Evolutionary conservation across 2,329 filamentous ascomycete species (phyloP).

Genomic region (Claviceps digitariae): DNA sequence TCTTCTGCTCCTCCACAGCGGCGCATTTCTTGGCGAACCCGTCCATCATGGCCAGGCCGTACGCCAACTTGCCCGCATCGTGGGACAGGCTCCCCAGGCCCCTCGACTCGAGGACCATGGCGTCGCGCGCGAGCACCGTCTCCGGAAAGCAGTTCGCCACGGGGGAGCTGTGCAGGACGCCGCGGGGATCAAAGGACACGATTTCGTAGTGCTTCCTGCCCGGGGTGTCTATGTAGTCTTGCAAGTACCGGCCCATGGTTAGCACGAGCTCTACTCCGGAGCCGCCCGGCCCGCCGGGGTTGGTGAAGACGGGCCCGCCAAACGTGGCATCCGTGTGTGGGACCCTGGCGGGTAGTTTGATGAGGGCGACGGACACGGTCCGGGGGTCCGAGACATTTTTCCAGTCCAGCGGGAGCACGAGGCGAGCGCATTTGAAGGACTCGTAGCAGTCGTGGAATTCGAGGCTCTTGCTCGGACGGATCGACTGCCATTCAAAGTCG

Average conservation of each 20-base stretch:
- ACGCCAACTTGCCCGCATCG: conserved; percentile 11
- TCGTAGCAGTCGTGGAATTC: conserved; percentile 27
- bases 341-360: conserved; percentile 26
- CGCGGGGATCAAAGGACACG: conserved; percentile 31
- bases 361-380: conserved; percentile 26
- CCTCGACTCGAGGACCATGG: conserved; percentile 16
- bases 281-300: conserved; percentile 32
- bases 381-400: conserved; percentile 14
- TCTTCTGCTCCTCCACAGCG: conserved; percentile 3
- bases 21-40: conserved; percentile 18
- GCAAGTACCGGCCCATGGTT: conserved; percentile 15
- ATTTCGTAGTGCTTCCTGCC: conserved; percentile 25
- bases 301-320: conserved; percentile 28
- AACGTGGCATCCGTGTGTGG: conserved; percentile 23
- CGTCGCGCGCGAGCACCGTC: conserved; percentile 16
- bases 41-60: conserved; percentile 14
- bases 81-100: conserved; percentile 16
- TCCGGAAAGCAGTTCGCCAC: conserved; percentile 24
- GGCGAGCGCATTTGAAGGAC: conserved; percentile 25
- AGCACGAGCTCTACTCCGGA: conserved; percentile 23
- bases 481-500: conserved; percentile 22
- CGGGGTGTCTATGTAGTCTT: conserved; percentile 13
- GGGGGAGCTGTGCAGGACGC: conserved; percentile 24
- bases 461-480: conserved; percentile 22
- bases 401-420: conserved; percentile 31